Evolutionary conservation across 1,284 basidiomycete genomes (phyloP), one percentile per base, ranked within the genome.

Genomic region (Exobasidium cylindrosporum): DNA sequence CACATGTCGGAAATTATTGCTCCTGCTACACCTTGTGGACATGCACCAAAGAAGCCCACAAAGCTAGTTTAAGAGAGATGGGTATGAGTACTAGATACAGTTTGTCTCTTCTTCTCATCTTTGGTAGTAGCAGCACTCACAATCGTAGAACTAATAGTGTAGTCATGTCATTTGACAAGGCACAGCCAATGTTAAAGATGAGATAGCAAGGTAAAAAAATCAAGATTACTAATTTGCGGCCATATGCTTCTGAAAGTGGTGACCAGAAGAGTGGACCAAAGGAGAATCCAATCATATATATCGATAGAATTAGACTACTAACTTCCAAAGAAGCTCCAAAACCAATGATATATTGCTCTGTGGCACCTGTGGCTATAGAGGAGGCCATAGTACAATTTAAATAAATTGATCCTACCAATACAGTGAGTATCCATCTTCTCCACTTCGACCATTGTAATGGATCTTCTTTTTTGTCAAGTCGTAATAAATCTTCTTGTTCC

Each of bases 111-210:
- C 7, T 7, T 40, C 17, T 17, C 35, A 44, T 23, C n/a, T 13
- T 13, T 44, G 14, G n/a, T 13, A 44, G n/a, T 50, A 7, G 23
- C 24, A 10, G 21, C 47, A 50, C 55, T 57, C 55, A 57, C 55
- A 71, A 64, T 2, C 70, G 66, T 28, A 58, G 59, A n/a, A 69
- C 63, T 14, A 73, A 57, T 6, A 73, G 52, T 0, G 67, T 71
- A 11, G 49, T 56, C 24, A 67, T 44, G 46, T 73, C 69, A 43
- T 61, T 55, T 23, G 66, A 62, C 4, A 69, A 45, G 4, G 68
- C 70, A 29, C 69, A 68, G 2, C 67, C 69, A 29, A 73, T 63
- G 57, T 67, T 66, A 58, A 70, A 73, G 40, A 68, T 60, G 26
- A 64, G 62, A 57, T 63, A 68, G 50, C 65, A 58, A 1, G 64